Evolutionary conservation across 78 protist species (phyloP), one percentile per base, ranked within the genome.

Genomic region (Dictyostelium brefeldianum): DNA sequence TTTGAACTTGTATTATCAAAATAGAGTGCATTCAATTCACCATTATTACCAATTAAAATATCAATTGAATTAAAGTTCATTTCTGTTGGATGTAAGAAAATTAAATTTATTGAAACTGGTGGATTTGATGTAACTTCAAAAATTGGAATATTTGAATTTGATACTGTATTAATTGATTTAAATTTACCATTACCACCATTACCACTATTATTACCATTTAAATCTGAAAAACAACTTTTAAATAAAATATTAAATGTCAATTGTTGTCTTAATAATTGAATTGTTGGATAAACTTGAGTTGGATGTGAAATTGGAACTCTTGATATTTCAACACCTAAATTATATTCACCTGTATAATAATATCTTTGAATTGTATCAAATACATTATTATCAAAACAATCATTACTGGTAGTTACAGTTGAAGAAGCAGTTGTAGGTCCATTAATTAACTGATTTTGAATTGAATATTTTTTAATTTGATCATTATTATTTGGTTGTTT

Each of bases 231-330:
- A 36, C 93, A 87, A 50, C 93, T 87, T 46, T 62, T 74, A 64
- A 77, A 65, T 64, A 87, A 25, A 9, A 87, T 17, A 50, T 74
- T 77, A 15, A 50, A 87, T 1, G 50, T 59, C 1, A 65, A 17
- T 36, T 87, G 84, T 87, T 87, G 93, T 78, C 84, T 74, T 11
- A 74, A 64, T 5, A 77, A 59, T 46, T 54, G 79, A 11, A 87
- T 43, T 14, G 79, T 50, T 77, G 93, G 93, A 4, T 75, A 47
- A 10, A 87, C 20, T 77, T 87, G 84, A 36, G 18, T 51, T 64
- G 65, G 67, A 51, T 87, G 84, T 22, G 25, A 18, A 46, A 87
- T 25, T 36, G 93, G 84, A 17, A 87, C 51, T 31, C 84, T 54
- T 14, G 69, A 29, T 8, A 87, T 20, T n/a, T 87, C 79, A 18